Base-by-base conservation (phyloP, 2,329 filamentous ascomycete species). In the Aureobasidium sp. region DNA sequence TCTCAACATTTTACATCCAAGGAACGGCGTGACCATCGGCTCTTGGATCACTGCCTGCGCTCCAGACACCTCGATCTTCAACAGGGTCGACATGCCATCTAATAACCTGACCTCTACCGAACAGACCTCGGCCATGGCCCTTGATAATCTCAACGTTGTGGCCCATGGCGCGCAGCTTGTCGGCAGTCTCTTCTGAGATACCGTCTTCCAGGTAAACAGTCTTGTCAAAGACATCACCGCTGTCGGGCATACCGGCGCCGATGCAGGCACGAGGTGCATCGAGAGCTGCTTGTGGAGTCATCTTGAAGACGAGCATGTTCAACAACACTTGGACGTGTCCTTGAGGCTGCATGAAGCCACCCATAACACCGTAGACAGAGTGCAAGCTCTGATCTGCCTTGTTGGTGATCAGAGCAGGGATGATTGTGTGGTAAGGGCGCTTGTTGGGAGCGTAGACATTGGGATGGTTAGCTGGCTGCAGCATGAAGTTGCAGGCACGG, bases 291-390 rank as follows among this genome's bases (percentile, higher is more conserved):
- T 99, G 94, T 0, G 92, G 91, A 65, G 87, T 88, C 59, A 91
- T 80, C 1, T 86, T 85, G 68, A 92, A 96, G 0, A 91, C 84
- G 0, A 96, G 76, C 82, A 96, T 92, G 67, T 95, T 96, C 1
- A 97, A 79, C 11, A 99, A 77, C 0, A 96, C 91, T 74, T 97
- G 94, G 0, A 97, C 87, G 64, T 97, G 94, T 24, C 93, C 94
- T 75, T 97, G 94, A 0, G 94, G 94, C 76, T 99, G 94, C 89
- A 97, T 97, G 76, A 95, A 97, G 2, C 91, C 93, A 58, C 94
- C 94, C 94, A 97, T 97, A 64, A 97, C 93, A 59, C 94, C 94
- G 69, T 93, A 97, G 0, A 96, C 89, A 4, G 85, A 88, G 73
- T 96, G 90, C 62, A 97, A 76, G 53, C 83, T 86, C 29, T 84